Evolutionary conservation across 169 alveolate genomes (phyloP).

Genomic region (Cryptosporidium tyzzeri): DNA sequence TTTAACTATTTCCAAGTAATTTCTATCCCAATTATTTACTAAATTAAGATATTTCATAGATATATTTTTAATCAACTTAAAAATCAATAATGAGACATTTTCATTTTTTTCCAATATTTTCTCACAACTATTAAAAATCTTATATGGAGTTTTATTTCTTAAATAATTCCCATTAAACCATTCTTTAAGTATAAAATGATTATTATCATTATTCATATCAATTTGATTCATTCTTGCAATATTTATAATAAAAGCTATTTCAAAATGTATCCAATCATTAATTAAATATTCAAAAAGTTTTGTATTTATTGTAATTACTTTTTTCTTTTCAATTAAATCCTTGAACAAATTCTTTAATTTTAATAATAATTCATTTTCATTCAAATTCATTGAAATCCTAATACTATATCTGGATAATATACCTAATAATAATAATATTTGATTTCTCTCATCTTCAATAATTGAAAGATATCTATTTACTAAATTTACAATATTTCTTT

Average conservation of each 20-base stretch:
- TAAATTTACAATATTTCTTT: neutral
- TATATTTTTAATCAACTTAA: neutral
- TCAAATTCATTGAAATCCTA: neutral
- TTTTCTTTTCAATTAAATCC: neutral
- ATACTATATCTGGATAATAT: neutral
- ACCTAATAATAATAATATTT: neutral
- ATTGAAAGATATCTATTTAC: neutral
- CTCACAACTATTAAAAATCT: conserved; percentile 1
- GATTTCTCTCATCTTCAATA: conserved; percentile 24
- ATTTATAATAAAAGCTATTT: conserved; percentile 24
- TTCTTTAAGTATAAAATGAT: neutral
- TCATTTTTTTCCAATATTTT: neutral
- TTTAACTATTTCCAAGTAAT: neutral
- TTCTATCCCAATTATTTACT: neutral
- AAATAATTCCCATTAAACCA: conserved; percentile 14
- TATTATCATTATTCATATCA: neutral
- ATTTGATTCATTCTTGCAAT: neutral
- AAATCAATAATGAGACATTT: neutral
- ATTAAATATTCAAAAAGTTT: neutral
- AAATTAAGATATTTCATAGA: neutral
- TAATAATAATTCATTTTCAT: neutral
- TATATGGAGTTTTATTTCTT: conserved; percentile 8
- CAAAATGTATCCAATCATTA: conserved; percentile 15
- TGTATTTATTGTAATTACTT: neutral
- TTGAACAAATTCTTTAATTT: neutral